Evolutionary conservation across 768 basidiomycete genomes (phyloP), one percentile per base, ranked within the genome.

Genomic region (Rickenella mellea): DNA sequence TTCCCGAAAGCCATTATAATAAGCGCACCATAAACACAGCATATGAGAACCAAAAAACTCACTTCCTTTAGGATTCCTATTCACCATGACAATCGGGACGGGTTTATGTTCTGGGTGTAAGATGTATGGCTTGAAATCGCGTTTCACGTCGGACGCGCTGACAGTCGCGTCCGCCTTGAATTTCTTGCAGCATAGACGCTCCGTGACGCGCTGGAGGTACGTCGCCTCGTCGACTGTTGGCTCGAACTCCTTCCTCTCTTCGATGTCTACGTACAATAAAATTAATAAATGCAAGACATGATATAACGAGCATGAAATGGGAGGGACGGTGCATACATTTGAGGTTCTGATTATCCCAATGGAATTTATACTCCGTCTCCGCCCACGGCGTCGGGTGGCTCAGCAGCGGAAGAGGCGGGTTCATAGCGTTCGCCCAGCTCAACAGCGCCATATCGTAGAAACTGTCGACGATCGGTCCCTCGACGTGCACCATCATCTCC

Each of bases 361-460:
- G 54, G 57, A 73, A 67, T 25, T 57, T 63, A 61, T 70, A 79
- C 22, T 55, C 61, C 27, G 45, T 51, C 38, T 48, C 55, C 30
- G 59, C 58, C 37, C 28, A 49, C 39, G 57, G 57, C 12, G 58
- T 63, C 19, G 59, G 60, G 22, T 50, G 49, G n/a, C 48, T 30
- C 31, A 68, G 53, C 21, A 69, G 56, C 12, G 74, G 73, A 19
- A 73, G 51, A 7, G 64, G 63, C 9, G 76, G 73, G 27, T 63
- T 47, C 50, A 77, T 61, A 21, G 61, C 54, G 32, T 71, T 68
- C 48, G 61, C 66, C 77, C 78, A 83, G 33, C 73, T 73, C 41
- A 80, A 64, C 38, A 84, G 69, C 11, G 76, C 75, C 59, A 73
- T 74, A 57, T 84, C 83, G 59, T 82, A 83, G 48, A 84, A 65